A percentile compares a stretch with the other conserved stretches of the same genome.
These are phyloP conservation scores for Cyclotella sp. DNA, from an alignment of 108 stramenopile species.

Conservation along the genomic window DNA sequence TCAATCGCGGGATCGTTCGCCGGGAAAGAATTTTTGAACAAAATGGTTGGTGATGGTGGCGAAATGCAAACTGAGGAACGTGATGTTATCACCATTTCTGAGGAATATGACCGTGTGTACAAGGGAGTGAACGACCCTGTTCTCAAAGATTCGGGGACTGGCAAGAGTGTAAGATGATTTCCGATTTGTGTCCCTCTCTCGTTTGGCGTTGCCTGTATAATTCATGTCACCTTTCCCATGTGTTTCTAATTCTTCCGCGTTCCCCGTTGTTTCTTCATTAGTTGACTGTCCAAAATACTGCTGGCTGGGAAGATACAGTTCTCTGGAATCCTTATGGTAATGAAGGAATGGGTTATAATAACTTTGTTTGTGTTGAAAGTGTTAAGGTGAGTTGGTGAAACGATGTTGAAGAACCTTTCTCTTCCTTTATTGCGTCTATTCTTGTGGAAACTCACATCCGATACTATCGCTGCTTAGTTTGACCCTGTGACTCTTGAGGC, in stretches of 20 bases:
- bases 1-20: conserved; percentile 89
- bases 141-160: conserved; percentile 89
- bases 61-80: conserved; percentile 91
- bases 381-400: conserved; percentile 64
- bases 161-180: conserved; percentile 69
- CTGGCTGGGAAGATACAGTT: conserved; percentile 95
- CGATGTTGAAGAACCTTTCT: background rate
- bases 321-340: conserved; percentile 94
- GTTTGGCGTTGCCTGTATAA: background rate
- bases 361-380: conserved; percentile 95
- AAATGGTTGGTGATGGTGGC: conserved; percentile 85
- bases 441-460: background rate
- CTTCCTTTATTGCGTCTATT: background rate
- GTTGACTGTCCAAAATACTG: conserved; percentile 81
- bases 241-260: background rate
- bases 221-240: background rate
- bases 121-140: conserved; percentile 92
- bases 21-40: conserved; percentile 92
- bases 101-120: conserved; percentile 95
- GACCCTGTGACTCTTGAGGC: conserved; percentile 85
- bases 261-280: conserved; percentile 22
- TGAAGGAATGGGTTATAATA: conserved; percentile 96
- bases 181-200: background rate
- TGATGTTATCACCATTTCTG: conserved; percentile 81
- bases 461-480: conserved; percentile 49